These are phyloP conservation scores for Fallopia convolvulus DNA, from an alignment of 148 eudicot genomes.

Conservation along the genomic window DNA sequence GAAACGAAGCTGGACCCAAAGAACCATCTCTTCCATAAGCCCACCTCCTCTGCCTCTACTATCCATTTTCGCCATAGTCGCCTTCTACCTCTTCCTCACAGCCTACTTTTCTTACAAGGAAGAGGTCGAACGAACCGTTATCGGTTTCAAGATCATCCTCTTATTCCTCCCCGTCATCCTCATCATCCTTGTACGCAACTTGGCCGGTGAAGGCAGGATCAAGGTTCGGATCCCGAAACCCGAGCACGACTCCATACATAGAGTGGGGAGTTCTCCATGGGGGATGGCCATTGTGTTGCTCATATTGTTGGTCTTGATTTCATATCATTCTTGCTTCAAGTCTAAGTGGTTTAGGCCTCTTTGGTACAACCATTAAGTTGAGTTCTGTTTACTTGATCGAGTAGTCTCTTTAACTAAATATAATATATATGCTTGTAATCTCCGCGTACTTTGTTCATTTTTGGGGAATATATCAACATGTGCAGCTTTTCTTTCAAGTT, in stretches of 20 bases:
- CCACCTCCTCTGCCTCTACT: constrained; percentile 29
- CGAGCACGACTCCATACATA: background rate
- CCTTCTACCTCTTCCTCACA: constrained; percentile 23
- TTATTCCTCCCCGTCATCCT: constrained; percentile 20
- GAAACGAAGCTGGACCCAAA: constrained; percentile 3
- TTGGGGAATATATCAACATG: no score
- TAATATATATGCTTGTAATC: no score
- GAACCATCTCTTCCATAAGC: constrained; percentile 11
- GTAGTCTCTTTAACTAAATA: no score
- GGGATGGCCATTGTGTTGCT: constrained; percentile 9
- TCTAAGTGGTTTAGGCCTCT: constrained; percentile 19
- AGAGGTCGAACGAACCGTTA: constrained; percentile 8
- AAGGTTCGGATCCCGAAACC: constrained; percentile 7
- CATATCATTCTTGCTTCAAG: constrained; percentile 17
- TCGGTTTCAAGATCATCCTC: constrained; percentile 21
- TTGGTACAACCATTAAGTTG: constrained; percentile 10
- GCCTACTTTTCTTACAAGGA: constrained; percentile 21
- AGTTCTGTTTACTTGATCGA: background rate
- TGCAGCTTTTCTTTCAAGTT: no score
- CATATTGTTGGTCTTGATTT: constrained; percentile 17
- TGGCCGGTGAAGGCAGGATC: constrained; percentile 3
- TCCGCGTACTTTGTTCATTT: no score
- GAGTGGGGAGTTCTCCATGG: constrained; percentile 16
- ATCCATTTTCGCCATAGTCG: constrained; percentile 17
- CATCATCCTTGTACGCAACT: constrained; percentile 16